Base-by-base conservation (phyloP, 2,329 filamentous ascomycete species). In the Aspergillus caelatus region DNA sequence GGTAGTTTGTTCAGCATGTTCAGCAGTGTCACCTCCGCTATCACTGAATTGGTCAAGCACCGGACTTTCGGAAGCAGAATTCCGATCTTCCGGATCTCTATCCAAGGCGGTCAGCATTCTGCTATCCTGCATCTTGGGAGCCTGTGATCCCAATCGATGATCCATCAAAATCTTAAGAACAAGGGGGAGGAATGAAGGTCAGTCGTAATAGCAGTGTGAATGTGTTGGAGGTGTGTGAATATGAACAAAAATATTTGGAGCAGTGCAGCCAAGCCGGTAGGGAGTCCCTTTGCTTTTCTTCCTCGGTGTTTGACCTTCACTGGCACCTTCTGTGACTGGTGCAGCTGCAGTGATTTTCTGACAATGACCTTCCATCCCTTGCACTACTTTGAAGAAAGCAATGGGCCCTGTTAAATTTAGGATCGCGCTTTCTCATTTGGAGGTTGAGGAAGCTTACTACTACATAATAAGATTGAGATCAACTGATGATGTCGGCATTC, bases 11-110 rank as follows among this genome's bases (percentile, higher is more conserved):
- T 50, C 34, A 36, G 34, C 34, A 36, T 50, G 46, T 28, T 28
- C 46, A 26, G 8, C 23, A 52, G 16, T 10, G 5, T 52, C 48
- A 52, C 28, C 21, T 32, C 34, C 34, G 28, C 53, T 61, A 55
- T 62, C 56, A 66, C 68, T 58, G 62, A 67, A 68, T 57, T 58
- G 64, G 69, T 65, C 64, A 71, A 71, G 69, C 64, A 63, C 63
- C 65, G 68, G 67, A 67, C 54, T 46, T 39, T 64, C 69, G 67
- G 71, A 66, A 48, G 53, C 58, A 48, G 56, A 45, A 21, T 52
- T 65, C 68, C 65, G 69, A 59, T 65, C 64, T 41, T 60, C 61
- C 50, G 58, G 39, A 48, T 58, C 61, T 60, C 64, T 36, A 53
- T 11, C 28, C 21, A 54, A 43, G 62, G 57, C 64, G 62, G 63